These are phyloP conservation scores for Apiospora koreana DNA, from an alignment of 2,329 filamentous ascomycete species.

Conservation along the genomic window DNA sequence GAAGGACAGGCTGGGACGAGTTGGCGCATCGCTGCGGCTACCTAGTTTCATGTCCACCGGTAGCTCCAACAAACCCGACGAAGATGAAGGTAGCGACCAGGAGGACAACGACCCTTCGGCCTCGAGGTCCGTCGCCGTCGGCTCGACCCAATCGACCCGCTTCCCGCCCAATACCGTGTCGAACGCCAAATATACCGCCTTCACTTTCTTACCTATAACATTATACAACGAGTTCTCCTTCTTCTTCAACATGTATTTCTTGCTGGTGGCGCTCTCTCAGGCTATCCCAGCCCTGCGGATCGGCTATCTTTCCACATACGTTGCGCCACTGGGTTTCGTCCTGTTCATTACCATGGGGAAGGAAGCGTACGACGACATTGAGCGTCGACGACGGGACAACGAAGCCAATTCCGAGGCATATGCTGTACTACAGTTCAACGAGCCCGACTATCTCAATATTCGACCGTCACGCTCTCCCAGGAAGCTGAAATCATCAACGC, in stretches of 20 bases:
- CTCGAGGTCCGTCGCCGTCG: conserved; percentile 75
- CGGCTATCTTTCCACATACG: conserved; percentile 91
- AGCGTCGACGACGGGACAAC: conserved; percentile 78
- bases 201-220: conserved; percentile 91
- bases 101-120: conserved; percentile 65
- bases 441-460: conserved; percentile 41
- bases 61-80: conserved; percentile 37
- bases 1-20: conserved; percentile 44
- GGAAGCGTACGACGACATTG: conserved; percentile 93
- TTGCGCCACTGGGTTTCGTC: conserved; percentile 90
- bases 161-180: conserved; percentile 92
- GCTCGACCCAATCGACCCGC: conserved; percentile 68
- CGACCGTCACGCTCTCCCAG: conserved; percentile 39
- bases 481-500: conserved; percentile 48
- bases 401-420: conserved; percentile 95
- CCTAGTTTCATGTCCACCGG: conserved; percentile 65
- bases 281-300: conserved; percentile 87
- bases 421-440: conserved; percentile 71
- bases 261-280: conserved; percentile 92
- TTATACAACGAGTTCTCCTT: conserved; percentile 99
- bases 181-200: conserved; percentile 95
- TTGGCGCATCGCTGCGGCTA: conserved; percentile 60
- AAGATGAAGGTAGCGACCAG: conserved; percentile 50
- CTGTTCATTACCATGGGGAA: conserved; percentile 91
- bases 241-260: conserved; percentile 99